These are phyloP conservation scores for Gynochthodes officinalis DNA, from an alignment of 257 asterid species.

Conservation along the genomic window DNA sequence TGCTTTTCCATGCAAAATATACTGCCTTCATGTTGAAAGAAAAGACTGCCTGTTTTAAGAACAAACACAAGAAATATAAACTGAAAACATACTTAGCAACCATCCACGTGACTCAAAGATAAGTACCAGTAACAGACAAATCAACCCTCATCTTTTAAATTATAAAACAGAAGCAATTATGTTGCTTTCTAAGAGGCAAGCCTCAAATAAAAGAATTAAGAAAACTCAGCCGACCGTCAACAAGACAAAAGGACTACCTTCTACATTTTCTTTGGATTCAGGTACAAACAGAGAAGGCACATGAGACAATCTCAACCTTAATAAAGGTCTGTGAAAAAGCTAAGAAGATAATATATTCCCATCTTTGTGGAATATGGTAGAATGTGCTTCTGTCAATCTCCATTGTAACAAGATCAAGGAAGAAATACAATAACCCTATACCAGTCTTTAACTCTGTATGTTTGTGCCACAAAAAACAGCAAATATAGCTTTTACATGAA, in stretches of 20 bases:
- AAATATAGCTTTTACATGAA: neutral
- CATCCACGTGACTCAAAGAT: neutral
- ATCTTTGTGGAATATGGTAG: no score
- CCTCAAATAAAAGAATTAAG: neutral
- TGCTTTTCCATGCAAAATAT: neutral
- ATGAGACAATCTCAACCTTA: neutral
- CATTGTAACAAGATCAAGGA: neutral
- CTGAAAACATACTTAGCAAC: neutral
- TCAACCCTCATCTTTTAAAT: neutral
- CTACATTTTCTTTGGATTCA: neutral
- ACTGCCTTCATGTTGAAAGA: neutral
- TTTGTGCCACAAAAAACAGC: neutral
- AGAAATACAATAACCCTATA: neutral
- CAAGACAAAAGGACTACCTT: neutral
- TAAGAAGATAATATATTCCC: neutral
- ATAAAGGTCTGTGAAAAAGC: neutral
- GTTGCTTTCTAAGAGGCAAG: neutral
- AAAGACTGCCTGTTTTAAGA: neutral
- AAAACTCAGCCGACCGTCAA: neutral
- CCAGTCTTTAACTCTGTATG: neutral
- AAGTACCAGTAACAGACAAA: neutral
- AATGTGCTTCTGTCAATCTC: no score
- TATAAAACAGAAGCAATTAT: neutral
- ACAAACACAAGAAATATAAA: neutral
- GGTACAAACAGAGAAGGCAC: neutral